Evolutionary conservation across 495 filamentous ascomycete genomes (phyloP).

Genomic region (Letharia lupina): DNA sequence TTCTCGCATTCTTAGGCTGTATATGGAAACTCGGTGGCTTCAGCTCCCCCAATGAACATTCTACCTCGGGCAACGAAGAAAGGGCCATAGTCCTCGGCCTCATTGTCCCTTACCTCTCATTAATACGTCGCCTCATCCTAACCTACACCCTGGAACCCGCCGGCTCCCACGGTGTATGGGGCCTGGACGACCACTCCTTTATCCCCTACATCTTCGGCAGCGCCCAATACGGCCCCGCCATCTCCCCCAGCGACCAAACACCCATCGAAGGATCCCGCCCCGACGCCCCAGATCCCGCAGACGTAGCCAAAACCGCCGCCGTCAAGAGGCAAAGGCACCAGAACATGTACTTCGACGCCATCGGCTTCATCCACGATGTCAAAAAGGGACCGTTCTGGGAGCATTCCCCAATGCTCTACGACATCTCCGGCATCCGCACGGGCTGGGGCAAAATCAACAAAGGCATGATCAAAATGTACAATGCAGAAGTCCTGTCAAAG

Average conservation of each 20-base stretch:
- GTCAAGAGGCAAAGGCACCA: conserved; percentile 59
- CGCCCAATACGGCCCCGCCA: conserved; percentile 71
- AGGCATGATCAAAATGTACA: conserved; percentile 71
- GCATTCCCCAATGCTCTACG: conserved; percentile 89
- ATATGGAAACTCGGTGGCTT: conserved; percentile 89
- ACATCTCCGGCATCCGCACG: conserved; percentile 80
- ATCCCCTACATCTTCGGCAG: conserved; percentile 92
- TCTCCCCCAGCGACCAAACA: conserved; percentile 51
- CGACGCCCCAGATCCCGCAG: conserved; percentile 59
- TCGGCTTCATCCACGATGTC: conserved; percentile 97
- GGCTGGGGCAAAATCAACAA: conserved; percentile 99
- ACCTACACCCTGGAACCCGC: conserved; percentile 95
- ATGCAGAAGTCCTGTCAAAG: conserved; percentile 59
- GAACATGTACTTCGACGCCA: conserved; percentile 97
- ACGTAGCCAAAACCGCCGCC: conserved; percentile 54
- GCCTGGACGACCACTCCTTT: conserved; percentile 96
- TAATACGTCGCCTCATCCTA: conserved; percentile 75
- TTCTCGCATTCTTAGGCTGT: conserved; percentile 80
- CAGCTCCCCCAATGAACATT: conserved; percentile 24
- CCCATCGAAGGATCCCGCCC: conserved; percentile 68
- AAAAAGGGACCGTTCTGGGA: conserved; percentile 98
- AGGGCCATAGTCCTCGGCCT: conserved; percentile 71
- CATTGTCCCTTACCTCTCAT: conserved; percentile 64
- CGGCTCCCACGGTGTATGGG: conserved; percentile 94
- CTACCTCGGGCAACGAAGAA: conserved; percentile 50